Conservation (phyloP, 176 grass and related monocot genomes). For the Oryza officinalis region DNA sequence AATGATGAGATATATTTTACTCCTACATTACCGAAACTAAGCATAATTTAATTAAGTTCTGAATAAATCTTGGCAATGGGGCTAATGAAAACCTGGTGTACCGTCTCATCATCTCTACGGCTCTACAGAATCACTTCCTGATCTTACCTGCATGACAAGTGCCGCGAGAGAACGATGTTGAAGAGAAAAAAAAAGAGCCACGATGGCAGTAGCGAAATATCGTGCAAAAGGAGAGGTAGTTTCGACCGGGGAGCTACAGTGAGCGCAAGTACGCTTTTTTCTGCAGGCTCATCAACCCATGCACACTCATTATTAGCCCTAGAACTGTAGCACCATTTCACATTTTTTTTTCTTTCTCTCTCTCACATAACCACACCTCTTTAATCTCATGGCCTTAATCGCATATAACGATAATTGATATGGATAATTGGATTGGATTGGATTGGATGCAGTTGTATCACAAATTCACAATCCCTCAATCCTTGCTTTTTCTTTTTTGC, state of each 20-base stretch:
- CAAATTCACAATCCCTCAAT: not conserved
- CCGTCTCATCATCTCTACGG: not conserved
- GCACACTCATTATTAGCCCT: not conserved
- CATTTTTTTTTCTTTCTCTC: not conserved
- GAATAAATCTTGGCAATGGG: no score
- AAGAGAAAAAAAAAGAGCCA: not conserved
- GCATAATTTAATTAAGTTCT: no score
- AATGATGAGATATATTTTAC: no score
- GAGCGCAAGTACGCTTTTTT: not conserved
- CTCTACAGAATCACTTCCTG: not conserved
- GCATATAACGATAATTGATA: not conserved
- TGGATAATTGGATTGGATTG: not conserved
- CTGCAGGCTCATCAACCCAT: constrained; percentile 5
- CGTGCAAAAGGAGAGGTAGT: not conserved
- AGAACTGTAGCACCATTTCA: not conserved
- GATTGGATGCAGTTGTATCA: not conserved
- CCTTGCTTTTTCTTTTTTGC: no score
- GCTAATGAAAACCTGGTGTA: no score
- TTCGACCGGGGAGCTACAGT: not conserved
- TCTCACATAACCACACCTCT: not conserved
- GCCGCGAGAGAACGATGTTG: not conserved
- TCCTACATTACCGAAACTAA: no score
- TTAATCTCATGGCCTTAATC: not conserved
- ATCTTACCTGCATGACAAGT: not conserved
- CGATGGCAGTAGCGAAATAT: not conserved